Conservation (phyloP, 805 yeast species). For the Komagataella kurtzmanii region DNA sequence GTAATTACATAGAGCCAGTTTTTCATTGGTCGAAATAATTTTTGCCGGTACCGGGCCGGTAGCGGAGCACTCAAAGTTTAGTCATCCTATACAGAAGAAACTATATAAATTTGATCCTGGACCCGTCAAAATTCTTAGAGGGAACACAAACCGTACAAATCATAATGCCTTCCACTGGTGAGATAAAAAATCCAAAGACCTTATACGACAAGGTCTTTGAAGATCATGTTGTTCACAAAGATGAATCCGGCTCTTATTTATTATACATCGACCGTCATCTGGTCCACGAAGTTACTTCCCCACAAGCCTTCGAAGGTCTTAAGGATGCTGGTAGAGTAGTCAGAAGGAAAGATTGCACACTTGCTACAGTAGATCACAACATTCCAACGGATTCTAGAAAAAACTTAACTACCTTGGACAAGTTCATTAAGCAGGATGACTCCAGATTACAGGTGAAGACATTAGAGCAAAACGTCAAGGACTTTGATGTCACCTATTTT, state of each 20-base stretch:
- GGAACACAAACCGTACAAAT: not conserved
- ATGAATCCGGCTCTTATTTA: constrained; percentile 75
- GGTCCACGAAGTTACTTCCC: constrained; percentile 97
- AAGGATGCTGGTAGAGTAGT: constrained; percentile 77
- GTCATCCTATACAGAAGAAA: not conserved
- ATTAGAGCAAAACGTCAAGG: constrained; percentile 83
- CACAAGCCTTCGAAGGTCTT: constrained; percentile 97
- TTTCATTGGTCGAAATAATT: not conserved
- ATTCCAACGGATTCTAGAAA: constrained; percentile 90
- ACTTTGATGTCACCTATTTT: constrained; percentile 79
- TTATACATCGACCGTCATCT: constrained; percentile 93
- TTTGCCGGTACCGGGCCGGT: not conserved
- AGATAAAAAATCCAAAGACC: constrained; percentile 39
- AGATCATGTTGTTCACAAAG: constrained; percentile 86
- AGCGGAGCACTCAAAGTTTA: not conserved
- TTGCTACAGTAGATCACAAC: constrained; percentile 94
- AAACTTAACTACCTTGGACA: constrained; percentile 53
- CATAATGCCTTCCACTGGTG: not conserved
- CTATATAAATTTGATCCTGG: not conserved
- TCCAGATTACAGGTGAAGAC: constrained; percentile 88
- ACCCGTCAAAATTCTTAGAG: not conserved
- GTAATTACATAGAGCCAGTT: not conserved
- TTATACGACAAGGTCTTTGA: constrained; percentile 93
- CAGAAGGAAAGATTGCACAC: constrained; percentile 85
- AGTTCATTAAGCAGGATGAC: constrained; percentile 83